Base-by-base conservation (phyloP, 805 yeast species). In the Teunomyces aglyptinius region DNA sequence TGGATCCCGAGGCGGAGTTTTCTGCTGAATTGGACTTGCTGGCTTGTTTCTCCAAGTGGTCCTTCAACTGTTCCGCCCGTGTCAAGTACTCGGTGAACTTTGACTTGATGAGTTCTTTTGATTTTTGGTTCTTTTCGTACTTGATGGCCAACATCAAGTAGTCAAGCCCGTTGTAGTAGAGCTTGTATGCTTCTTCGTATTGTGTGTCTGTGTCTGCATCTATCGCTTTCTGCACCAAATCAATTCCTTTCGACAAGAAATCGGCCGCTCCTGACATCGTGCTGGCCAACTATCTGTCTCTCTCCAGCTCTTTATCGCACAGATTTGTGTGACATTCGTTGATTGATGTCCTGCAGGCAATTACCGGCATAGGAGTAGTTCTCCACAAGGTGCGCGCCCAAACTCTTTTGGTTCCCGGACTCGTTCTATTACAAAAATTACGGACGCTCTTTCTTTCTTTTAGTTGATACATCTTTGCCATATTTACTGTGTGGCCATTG, bases 111-210 rank as follows among this genome's bases (percentile, higher is more conserved):
- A 92, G 76, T 55, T 90, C 97, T 64, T 91, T 92, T 31, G 95
- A 85, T 56, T 84, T 84, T 18, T 86, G 85, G 66, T 91, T 94
- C 66, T 91, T 92, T 67, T 94, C 99, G 51, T 65, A 92, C 68
- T 94, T 94, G 57, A 94, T 76, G 4, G 99, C 99, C 55, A 90
- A 75, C 97, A 94, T 90, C 57, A 94, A 75, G 68, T 94, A 94
- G 65, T 94, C 98, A 46, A 94, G 74, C 1, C 97, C 97, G 58
- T 87, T 87, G 71, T 88, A 91, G 68, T 94, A 94, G 39, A 89
- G 78, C 49, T 89, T 87, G 66, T 92, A 92, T 0, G 99, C 98
- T 55, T 94, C 98, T 44, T 89, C 96, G 58, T 91, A 92, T 53
- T 85, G 78, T 44, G 92, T 85, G 19, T 90, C 90, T 13, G 89